Percentiles rank a stretch among this genome's conserved stretches.
These are phyloP conservation scores for Pestalotiopsis sp. DNA, from an alignment of 2,329 filamentous ascomycete genomes.

Conservation along the genomic window DNA sequence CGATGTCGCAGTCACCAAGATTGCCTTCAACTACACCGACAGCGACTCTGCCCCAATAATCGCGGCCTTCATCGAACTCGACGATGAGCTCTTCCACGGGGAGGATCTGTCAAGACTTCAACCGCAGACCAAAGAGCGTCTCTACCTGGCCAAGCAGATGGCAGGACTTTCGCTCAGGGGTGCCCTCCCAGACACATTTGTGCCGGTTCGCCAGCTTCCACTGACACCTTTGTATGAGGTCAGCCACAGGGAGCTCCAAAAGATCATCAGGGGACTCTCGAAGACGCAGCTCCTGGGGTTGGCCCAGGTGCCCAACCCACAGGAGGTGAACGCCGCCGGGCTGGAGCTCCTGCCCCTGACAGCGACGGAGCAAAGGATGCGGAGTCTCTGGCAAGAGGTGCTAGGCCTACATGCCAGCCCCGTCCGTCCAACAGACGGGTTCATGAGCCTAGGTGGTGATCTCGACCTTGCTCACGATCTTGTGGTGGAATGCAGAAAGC, in stretches of 20 bases:
- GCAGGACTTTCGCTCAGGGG: conserved; percentile 44
- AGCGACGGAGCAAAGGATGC: conserved; percentile 48
- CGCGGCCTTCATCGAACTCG: conserved; percentile 53
- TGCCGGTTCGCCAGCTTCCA: conserved; percentile 51
- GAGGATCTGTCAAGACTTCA: conserved; percentile 42
- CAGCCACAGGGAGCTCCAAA: conserved; percentile 50
- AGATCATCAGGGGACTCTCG: conserved; percentile 44
- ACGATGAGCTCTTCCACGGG: conserved; percentile 39
- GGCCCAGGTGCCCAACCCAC: conserved; percentile 38
- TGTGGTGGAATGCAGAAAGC: conserved; percentile 46
- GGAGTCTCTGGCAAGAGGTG: conserved; percentile 49
- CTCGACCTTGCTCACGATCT: conserved; percentile 46
- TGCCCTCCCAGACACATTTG: conserved; percentile 44
- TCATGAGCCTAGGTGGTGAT: conserved; percentile 51
- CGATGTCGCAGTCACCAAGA: conserved; percentile 51
- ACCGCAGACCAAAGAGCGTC: conserved; percentile 42
- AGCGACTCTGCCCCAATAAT: conserved; percentile 39
- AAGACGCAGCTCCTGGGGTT: conserved; percentile 46
- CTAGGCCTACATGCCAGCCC: conserved; percentile 40
- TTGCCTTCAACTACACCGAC: conserved; percentile 44
- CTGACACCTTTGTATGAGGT: conserved; percentile 54
- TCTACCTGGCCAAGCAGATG: conserved; percentile 46
- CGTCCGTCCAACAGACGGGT: conserved; percentile 47
- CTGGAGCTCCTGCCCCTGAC: conserved; percentile 52
- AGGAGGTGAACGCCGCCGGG: conserved; percentile 37